phyloP scores from a whole-genome alignment of 192 early-diverging fungal genomes.

The Linnemannia hyalina region DNA sequence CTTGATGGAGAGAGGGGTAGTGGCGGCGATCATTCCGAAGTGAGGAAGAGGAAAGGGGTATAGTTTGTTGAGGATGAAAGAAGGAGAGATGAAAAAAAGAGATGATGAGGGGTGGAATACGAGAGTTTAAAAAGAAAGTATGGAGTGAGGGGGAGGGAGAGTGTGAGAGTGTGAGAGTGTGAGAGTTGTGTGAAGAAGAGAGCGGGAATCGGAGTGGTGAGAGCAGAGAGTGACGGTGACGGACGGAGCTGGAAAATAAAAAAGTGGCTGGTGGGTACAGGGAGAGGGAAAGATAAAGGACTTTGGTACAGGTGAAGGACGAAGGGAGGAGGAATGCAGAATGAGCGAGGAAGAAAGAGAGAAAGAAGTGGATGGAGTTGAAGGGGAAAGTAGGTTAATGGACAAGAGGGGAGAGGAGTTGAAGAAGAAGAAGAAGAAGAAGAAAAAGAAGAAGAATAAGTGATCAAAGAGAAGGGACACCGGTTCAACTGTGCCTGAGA shows the following conservation, averaged over 20 bases:
- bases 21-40: conserved; percentile 35
- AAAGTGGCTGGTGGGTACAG: background rate
- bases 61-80: background rate
- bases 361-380: background rate
- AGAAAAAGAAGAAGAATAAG: background rate
- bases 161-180: background rate
- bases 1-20: conserved; percentile 41
- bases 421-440: background rate
- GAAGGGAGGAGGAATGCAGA: background rate
- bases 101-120: background rate
- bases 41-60: background rate
- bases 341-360: too few relatives aligned
- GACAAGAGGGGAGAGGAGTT: background rate
- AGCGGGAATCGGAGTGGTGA: conserved; percentile 1
- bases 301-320: too few relatives aligned
- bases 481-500: background rate
- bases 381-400: background rate
- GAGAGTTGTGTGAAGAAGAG: background rate
- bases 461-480: background rate
- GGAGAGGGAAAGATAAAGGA: background rate
- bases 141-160: background rate
- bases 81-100: background rate
- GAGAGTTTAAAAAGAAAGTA: background rate
- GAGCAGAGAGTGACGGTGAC: background rate
- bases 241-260: background rate